Conservation (phyloP, 306 rosid genomes). For the Ormosia emarginata region DNA sequence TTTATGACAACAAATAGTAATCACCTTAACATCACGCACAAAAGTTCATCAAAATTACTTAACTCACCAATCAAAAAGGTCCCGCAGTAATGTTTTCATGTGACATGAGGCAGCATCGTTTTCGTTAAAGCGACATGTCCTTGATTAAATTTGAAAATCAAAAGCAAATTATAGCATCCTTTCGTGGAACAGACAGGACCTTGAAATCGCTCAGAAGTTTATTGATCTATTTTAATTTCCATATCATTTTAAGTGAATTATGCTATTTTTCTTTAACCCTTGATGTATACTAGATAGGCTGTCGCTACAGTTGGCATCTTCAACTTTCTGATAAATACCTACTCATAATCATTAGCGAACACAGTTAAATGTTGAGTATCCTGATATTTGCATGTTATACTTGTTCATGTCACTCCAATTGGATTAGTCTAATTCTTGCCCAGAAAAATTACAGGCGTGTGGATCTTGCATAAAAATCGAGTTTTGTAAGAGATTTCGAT, state of each 20-base stretch:
- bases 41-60: neutral
- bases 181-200: constrained; percentile 19
- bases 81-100: constrained; percentile 1
- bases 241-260: neutral
- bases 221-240: neutral
- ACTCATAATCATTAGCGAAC: neutral
- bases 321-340: neutral
- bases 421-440: neutral
- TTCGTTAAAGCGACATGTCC: constrained; percentile 30
- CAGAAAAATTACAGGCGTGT: neutral
- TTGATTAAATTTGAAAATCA: constrained; percentile 14
- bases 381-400: neutral
- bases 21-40: neutral
- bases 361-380: neutral
- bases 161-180: neutral
- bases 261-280: neutral
- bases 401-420: neutral
- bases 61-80: neutral
- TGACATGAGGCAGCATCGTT: constrained; percentile 19
- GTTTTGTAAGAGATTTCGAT: neutral
- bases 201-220: neutral
- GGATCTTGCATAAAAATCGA: neutral
- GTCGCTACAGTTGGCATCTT: neutral
- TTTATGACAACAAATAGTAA: neutral
- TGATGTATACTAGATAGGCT: neutral